Base-by-base conservation (phyloP, 768 basidiomycete genomes). In the Lepiota venenata region DNA sequence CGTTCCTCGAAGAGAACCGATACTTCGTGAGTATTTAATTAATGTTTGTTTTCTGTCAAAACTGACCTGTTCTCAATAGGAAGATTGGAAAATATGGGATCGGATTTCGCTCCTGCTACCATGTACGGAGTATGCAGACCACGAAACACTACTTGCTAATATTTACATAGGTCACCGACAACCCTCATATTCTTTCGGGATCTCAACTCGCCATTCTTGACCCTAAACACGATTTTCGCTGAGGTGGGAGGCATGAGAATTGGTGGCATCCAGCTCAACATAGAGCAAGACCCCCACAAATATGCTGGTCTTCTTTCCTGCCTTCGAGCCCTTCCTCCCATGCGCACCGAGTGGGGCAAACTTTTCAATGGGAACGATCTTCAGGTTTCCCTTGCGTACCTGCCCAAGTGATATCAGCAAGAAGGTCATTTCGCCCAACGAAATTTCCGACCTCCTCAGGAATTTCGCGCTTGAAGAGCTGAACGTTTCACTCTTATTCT, bases 131-230 rank as follows among this genome's bases (percentile, higher is more conserved):
- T 14, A 22, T 36, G 18, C 22, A 39, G 27, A 14, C 27, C 22
- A 12, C 16, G 15, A 22, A 14, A 8, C 4, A 27, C 10, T 9
- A 10, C 9, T n/a, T 16, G 15, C 36, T 21, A 25, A 44, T n/a
- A 5, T 44, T 7, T 41, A 40, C 32, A 14, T 43, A 81, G 79
- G 56, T 79, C 3, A 79, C 79, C 1, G 79, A 82, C 58, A 71
- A 63, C 15, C 78, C 78, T 1, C 77, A 81, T 61, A 71, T 80
- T 20, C 62, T 80, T 1, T 82, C 80, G 0, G 72, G 65, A 4
- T 35, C 63, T 2, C 61, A 58, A 1, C 59, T 82, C 5, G 74
- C 66, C 0, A 69, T 79, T 22, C 70, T 80, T 12, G 79, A 80
- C 51, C 78, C 79, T 1, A 65, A 74, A 36, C 57, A 65, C 18